Evolutionary conservation across 2,329 filamentous ascomycete genomes (phyloP).

Genomic region (Aspergillus fumigatus): DNA sequence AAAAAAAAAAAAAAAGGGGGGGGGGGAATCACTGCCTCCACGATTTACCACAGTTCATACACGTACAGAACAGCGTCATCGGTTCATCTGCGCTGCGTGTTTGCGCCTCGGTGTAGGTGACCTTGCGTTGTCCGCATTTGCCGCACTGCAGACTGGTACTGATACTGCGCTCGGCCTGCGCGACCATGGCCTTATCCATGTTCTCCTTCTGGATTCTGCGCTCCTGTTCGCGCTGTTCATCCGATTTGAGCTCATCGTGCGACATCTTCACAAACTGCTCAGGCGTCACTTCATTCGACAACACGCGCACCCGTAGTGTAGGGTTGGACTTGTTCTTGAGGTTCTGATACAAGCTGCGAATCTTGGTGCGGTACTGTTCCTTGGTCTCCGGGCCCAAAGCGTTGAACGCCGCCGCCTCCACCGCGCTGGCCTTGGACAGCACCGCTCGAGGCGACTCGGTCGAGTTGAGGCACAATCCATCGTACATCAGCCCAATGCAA

Average conservation of each 20-base stretch:
- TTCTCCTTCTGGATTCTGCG: constrained; percentile 79
- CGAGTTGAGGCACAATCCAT: constrained; percentile 75
- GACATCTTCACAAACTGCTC: constrained; percentile 79
- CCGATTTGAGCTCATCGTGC: constrained; percentile 85
- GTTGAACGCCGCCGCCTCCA: constrained; percentile 72
- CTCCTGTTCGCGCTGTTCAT: constrained; percentile 72
- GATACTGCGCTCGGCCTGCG: constrained; percentile 86
- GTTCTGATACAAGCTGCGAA: constrained; percentile 89
- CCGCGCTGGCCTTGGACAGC: constrained; percentile 60
- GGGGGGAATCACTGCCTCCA: constrained; percentile 43
- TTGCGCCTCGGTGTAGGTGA: constrained; percentile 94
- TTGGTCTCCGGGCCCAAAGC: constrained; percentile 65
- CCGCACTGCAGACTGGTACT: constrained; percentile 82
- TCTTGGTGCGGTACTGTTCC: constrained; percentile 76
- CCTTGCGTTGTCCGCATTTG: constrained; percentile 88
- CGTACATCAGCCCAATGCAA: constrained; percentile 88
- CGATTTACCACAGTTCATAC: constrained; percentile 45
- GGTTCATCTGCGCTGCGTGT: constrained; percentile 94
- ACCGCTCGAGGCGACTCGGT: constrained; percentile 58
- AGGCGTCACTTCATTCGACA: constrained; percentile 67
- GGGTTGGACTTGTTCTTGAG: constrained; percentile 89
- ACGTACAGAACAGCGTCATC: constrained; percentile 48
- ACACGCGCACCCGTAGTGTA: constrained; percentile 68
- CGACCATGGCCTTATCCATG: constrained; percentile 94
- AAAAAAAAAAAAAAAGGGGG: constrained; percentile 5